Base-by-base conservation (phyloP, 768 basidiomycete genomes). In the Macrocybe gigantea region DNA sequence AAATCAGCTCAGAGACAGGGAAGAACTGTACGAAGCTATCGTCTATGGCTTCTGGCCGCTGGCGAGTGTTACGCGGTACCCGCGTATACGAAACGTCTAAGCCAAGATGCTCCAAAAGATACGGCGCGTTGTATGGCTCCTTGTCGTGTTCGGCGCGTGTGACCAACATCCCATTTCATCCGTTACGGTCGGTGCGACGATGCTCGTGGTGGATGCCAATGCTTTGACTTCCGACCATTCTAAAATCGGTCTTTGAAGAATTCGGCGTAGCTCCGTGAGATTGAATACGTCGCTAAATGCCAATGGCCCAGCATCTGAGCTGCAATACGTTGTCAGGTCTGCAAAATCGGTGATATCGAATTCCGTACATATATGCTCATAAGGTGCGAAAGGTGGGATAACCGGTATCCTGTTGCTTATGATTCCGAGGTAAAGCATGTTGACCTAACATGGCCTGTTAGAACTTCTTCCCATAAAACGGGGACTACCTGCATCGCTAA, bases 171-270 rank as follows among this genome's bases (percentile, higher is more conserved):
- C 69, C 49, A 54, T 42, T 46, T 49, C 51, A 40, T 55, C 53
- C 29, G 49, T 43, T 5, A 45, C 39, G 14, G 49, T 39, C 9
- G 56, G 56, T 12, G 35, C 41, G 15, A 53, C 43, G 12, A 52
- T 30, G 7, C 58, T 55, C 40, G 51, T 22, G 32, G 47, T 48
- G 38, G 57, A 49, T n/a, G 64, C 52, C 4, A 64, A 41, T 33
- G 57, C 54, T 55, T 79, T 79, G 9, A 78, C 63, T 43, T 76
- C 69, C 29, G 62, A 60, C 77, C 77, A 78, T 60, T 79, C 74
- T 6, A 79, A 56, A 38, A 79, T 50, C 1, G 73, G 71, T 31
- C 54, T 59, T 29, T 62, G 62, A 9, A 77, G 56, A n/a, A 53
- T 53, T 38, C 60, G 47, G 33, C 67, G 64, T 11, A 78, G 61